Base-by-base conservation (phyloP, 2,329 filamentous ascomycete species). In the Neoscytalidium dimidiatum region DNA sequence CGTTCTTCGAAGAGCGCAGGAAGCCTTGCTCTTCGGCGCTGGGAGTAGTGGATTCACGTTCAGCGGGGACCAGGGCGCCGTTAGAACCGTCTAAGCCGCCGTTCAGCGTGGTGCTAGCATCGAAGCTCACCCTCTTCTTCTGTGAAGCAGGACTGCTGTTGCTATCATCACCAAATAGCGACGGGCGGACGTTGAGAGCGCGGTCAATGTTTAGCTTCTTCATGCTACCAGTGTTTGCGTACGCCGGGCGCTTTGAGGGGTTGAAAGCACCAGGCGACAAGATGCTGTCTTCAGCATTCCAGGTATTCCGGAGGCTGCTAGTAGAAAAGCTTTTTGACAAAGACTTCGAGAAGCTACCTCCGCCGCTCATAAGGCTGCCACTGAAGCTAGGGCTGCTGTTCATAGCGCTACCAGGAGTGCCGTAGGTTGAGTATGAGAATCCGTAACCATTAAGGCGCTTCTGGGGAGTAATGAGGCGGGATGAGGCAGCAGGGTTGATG, bases 191-290 rank as follows among this genome's bases (percentile, higher is more conserved):
- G 65, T 86, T 93, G 74, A 99, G 84, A 69, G 90, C 90, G 68
- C 92, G 90, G 78, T 97, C 96, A 75, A 99, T 97, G 62, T 94
- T 90, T 64, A 99, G 85, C 77, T 93, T 94, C 82, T 97, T 97
- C 70, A 97, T 87, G 74, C 86, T 92, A 43, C 76, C 75, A 21
- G 65, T 61, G 33, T 71, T 73, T 17, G 71, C 72, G 56, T 73
- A 77, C 29, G 71, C 69, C 7, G 46, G 60, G 35, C 75, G 75
- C 60, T 73, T 72, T 38, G 86, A 90, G 28, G 90, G 84, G 2
- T 92, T 91, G 76, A 97, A 94, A 2, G 93, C 92, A 41, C 92
- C 92, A 0, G 94, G 93, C 1, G 91, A 87, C 29, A 97, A 83
- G 64, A 97, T 90, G 76, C 92, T 96, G 69, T 96, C 92, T 64